Conservation (phyloP, 2,329 filamentous ascomycete species). For the Raffaelea albimanens region DNA sequence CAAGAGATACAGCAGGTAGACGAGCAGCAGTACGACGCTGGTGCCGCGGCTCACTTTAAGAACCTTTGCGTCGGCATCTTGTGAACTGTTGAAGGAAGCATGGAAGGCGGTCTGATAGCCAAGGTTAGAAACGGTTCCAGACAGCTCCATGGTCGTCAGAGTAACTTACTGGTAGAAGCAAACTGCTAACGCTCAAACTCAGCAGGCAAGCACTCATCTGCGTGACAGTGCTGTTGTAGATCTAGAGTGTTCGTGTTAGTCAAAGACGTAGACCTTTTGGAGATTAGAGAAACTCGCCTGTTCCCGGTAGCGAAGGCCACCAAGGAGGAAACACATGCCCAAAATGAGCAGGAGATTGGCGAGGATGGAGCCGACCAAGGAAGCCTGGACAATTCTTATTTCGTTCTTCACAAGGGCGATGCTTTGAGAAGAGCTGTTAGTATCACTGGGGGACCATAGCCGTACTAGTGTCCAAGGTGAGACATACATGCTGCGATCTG, state of each 20-base stretch:
- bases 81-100: constrained; percentile 54
- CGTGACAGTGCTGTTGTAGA: constrained; percentile 64
- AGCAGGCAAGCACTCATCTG: constrained; percentile 65
- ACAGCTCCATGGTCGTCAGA: too few relatives aligned
- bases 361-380: constrained; percentile 66
- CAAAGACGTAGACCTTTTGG: neutral
- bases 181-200: constrained; percentile 46
- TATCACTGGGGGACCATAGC: too few relatives aligned
- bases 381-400: constrained; percentile 67
- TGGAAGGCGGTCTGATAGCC: constrained; percentile 42
- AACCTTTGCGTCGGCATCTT: constrained; percentile 49
- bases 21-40: constrained; percentile 62
- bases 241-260: constrained; percentile 23
- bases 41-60: constrained; percentile 69
- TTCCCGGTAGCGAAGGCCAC: constrained; percentile 59
- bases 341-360: constrained; percentile 67
- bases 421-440: neutral
- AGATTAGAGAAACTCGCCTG: constrained; percentile 28
- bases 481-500: constrained; percentile 24
- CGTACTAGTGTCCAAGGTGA: neutral
- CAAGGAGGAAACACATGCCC: constrained; percentile 64
- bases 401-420: constrained; percentile 36
- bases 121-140: constrained; percentile 1
- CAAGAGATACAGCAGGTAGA: constrained; percentile 64
- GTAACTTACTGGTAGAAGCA: constrained; percentile 20